Evolutionary conservation across 208 protist species (phyloP), one percentile per base, ranked within the genome.

Genomic region (Novymonas esmeraldas): DNA sequence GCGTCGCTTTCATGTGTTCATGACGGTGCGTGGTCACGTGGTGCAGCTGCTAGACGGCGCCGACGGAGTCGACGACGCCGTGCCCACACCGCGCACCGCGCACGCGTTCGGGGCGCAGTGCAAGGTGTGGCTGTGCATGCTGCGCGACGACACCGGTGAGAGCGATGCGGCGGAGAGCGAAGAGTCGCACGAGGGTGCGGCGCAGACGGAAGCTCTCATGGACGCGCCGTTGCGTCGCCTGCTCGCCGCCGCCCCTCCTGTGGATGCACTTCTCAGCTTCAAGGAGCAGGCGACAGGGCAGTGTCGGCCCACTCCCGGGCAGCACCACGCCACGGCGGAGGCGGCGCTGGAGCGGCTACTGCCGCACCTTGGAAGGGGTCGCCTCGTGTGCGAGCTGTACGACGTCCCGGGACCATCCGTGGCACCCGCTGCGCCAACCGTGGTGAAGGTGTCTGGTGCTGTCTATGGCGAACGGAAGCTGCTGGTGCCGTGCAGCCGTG

Each of bases 51-150:
- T 81, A n/a, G 79, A 92, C 59, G 86, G 86, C 42, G 52, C 60
- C 1, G 38, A 52, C 31, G 29, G 33, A 18, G n/a, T 55, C 60
- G 36, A 44, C 59, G 24, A 9, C 42, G 60, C 39, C 7, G 45
- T 38, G 28, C 52, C 50, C 14, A 29, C 63, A 45, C 68, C 73
- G 36, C 59, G 28, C 24, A 54, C 56, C 14, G 5, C 29, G 26
- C 50, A 45, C 18, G 73, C 67, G 3, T 74, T 81, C 42, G 55
- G 57, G 7, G 65, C 50, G 28, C 55, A 46, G 51, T 81, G 67
- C 33, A 83, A 83, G 52, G 63, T 84, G 16, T 90, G 84, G 84
- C 73, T 90, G 33, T 90, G 84, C 72, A 78, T 85, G 68, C 68
- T 90, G 57, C 78, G 78, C 29, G 84, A 90, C 4, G 84, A 90